These are phyloP conservation scores for Simplicillium sp. DNA, from an alignment of 2,329 filamentous ascomycete genomes.

Conservation along the genomic window DNA sequence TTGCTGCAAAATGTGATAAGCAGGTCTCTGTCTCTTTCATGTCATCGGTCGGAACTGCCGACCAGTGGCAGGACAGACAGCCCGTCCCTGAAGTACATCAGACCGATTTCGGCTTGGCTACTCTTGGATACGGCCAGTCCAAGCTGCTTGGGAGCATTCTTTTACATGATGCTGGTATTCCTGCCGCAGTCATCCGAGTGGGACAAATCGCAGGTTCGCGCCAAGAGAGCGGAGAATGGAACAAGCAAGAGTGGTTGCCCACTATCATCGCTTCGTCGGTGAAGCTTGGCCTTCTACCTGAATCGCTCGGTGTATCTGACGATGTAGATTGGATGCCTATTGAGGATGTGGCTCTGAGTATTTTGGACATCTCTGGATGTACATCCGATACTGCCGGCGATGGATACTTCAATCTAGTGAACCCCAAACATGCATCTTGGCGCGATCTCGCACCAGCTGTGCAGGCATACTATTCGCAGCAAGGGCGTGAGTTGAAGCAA, in stretches of 20 bases:
- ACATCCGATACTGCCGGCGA: not conserved
- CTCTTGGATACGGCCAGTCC: constrained; percentile 8
- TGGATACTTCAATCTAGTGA: not conserved
- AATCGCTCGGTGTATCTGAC: not conserved
- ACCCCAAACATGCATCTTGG: not conserved
- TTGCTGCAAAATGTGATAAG: constrained; percentile 1
- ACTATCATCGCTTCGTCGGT: constrained; percentile 5
- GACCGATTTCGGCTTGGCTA: constrained; percentile 1
- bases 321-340: not conserved
- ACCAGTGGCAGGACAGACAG: not conserved
- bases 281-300: not conserved
- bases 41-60: not conserved
- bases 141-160: constrained; percentile 7
- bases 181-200: constrained; percentile 4
- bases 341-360: not conserved
- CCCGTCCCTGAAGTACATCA: constrained; percentile 2
- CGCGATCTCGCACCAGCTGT: not conserved
- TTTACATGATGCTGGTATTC: constrained; percentile 7
- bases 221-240: constrained; percentile 6
- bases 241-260: constrained; percentile 9
- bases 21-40: constrained; percentile 4
- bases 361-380: not conserved
- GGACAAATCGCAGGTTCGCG: constrained; percentile 9
- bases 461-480: not conserved
- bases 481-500: not conserved